Conservation (phyloP, 2,329 filamentous ascomycete species). For the Hypomyces perniciosus region DNA sequence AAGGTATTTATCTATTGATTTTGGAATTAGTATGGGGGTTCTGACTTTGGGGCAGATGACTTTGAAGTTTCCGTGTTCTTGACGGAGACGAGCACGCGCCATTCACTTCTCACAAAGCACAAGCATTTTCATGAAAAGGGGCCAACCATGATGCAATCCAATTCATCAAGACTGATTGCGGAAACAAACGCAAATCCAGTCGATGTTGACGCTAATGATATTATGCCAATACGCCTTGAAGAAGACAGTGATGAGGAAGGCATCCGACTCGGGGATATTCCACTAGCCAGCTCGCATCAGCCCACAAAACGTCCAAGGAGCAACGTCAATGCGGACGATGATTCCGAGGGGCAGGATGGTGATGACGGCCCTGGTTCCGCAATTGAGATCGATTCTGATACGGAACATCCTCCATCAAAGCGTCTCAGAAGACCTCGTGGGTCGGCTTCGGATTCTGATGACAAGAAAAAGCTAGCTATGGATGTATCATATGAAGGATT, state of each 20-base stretch:
- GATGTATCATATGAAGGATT: slow-evolving; percentile 91
- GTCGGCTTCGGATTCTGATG: slow-evolving; percentile 39
- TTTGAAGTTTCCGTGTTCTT: slow-evolving; percentile 95
- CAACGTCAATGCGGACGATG: slow-evolving; percentile 8
- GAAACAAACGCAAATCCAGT: slow-evolving; percentile 48
- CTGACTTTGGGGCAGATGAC: slow-evolving; percentile 57
- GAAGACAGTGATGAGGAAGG: slow-evolving; percentile 42
- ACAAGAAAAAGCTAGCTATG: slow-evolving; percentile 88
- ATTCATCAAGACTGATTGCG: slow-evolving; percentile 56
- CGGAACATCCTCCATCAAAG: slow-evolving; percentile 40
- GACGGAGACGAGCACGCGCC: slow-evolving; percentile 76
- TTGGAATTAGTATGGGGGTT: background rate
- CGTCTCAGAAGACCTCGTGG: slow-evolving; percentile 31
- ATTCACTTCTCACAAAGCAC: slow-evolving; percentile 79
- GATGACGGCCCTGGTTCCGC: slow-evolving; percentile 29
- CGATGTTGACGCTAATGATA: slow-evolving; percentile 42
- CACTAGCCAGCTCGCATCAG: slow-evolving; percentile 18
- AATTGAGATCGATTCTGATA: slow-evolving; percentile 35
- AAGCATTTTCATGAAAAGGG: slow-evolving; percentile 65
- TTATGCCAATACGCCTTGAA: slow-evolving; percentile 33
- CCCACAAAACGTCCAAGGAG: slow-evolving; percentile 27
- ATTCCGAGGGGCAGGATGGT: slow-evolving; percentile 24
- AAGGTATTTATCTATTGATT: slow-evolving; percentile 48
- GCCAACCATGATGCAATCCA: slow-evolving; percentile 50
- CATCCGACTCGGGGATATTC: slow-evolving; percentile 30